Evolutionary conservation across 441 rosid genomes (phyloP), one percentile per base, ranked within the genome.

Genomic region (Pelargonium fulgidum): DNA sequence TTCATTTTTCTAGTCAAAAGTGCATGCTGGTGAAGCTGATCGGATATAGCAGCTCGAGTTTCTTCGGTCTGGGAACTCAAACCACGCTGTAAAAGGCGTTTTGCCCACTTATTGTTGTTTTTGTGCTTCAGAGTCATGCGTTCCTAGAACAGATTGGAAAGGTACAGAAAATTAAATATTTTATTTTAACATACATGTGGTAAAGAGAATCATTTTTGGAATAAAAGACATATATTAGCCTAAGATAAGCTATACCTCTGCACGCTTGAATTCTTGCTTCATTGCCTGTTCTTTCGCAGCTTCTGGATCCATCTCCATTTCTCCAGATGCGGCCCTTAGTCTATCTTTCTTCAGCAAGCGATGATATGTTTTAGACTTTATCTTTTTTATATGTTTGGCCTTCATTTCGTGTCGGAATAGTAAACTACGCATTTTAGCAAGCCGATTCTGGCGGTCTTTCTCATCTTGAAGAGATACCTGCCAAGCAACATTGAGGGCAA

Each of bases 341-440:
- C 73, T 85, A 75, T 88, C 95, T 80, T 86, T 91, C 75, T 86
- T 90, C 79, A 78, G 75, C 65, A 89, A 74, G 13, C 93, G 93
- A 70, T 82, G 96, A 76, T 82, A 91, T 61, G 95, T 83, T 83
- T 87, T 94, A n/a, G 97, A 91, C 83, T 94, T 90, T n/a, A 93
- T 93, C 78, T 88, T 93, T 81, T 90, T 93, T 17, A 91, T 71
- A 26, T 87, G 89, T 80, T 91, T 91, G 74, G 82, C 79, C 82
- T 91, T 93, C 75, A 85, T 50, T 75, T 93, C 99, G 69, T 93
- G 93, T 20, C 85, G 92, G 76, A 90, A 93, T 73, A 94, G 93
- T 69, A 93, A 86, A 76, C 85, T 83, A 73, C 96, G 89, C 90
- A 89, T 87, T 81, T 89, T 93, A 48, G 97, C 93, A 42, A 83